phyloP scores from a whole-genome alignment of 2,329 filamentous ascomycete genomes.

The Claviceps africana region DNA sequence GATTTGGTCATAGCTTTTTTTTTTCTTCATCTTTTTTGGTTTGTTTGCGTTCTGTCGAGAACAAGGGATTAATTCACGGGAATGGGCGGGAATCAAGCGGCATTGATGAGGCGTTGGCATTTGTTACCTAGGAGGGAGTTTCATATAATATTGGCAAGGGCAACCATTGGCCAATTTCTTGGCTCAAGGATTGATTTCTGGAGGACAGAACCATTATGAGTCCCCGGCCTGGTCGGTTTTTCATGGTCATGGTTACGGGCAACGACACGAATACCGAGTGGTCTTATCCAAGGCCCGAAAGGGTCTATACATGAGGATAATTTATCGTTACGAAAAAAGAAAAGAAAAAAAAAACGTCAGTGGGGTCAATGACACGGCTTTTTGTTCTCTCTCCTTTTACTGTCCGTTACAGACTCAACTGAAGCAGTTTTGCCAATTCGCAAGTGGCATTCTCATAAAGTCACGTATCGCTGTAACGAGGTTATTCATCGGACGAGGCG shows the following conservation, averaged over 20 bases:
- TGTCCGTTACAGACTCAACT: background rate
- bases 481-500: constrained; percentile 4
- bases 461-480: constrained; percentile 10
- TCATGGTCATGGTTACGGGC: background rate
- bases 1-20: background rate
- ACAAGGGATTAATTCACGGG: background rate
- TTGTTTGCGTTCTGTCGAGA: constrained; percentile 2
- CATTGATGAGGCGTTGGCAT: constrained; percentile 6
- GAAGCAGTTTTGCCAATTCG: background rate
- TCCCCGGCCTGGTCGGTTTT: background rate
- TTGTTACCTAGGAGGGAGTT: constrained; percentile 6
- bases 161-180: constrained; percentile 1
- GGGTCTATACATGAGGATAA: background rate
- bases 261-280: background rate
- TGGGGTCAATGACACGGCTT: background rate
- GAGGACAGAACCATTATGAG: background rate
- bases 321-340: background rate
- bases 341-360: background rate
- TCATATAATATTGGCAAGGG: constrained; percentile 4
- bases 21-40: background rate
- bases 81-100: constrained; percentile 1
- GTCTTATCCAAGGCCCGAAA: background rate
- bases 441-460: background rate
- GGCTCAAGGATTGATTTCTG: background rate
- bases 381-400: background rate